Evolutionary conservation across 305 asterid species (phyloP).

Genomic region (Ilex paraguariensis): DNA sequence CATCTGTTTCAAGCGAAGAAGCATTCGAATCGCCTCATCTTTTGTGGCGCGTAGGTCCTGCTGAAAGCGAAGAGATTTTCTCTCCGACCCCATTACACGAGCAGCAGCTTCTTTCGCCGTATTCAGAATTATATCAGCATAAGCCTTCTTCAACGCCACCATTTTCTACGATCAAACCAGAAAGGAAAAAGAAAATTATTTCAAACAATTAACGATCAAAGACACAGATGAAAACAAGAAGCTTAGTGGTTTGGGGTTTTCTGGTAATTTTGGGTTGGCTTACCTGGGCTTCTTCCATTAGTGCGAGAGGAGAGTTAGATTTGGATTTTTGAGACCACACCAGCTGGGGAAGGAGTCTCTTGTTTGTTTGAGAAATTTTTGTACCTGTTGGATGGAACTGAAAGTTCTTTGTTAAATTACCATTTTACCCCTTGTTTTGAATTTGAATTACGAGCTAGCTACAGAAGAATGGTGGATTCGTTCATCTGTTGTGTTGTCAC

Average conservation of each 20-base stretch:
- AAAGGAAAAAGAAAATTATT: neutral
- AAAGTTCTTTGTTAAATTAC: neutral
- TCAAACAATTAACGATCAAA: neutral
- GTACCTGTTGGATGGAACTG: neutral
- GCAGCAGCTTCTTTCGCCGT: slow-evolving; percentile 72
- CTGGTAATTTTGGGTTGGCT: neutral
- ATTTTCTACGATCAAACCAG: slow-evolving; percentile 22
- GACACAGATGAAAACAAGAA: neutral
- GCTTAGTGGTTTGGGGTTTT: neutral
- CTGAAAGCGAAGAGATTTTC: slow-evolving; percentile 42
- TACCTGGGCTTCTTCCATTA: neutral
- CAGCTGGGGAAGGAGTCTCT: neutral
- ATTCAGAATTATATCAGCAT: slow-evolving; percentile 63
- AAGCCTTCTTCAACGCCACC: slow-evolving; percentile 58
- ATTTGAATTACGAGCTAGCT: neutral
- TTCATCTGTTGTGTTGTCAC: neutral
- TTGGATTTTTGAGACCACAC: neutral
- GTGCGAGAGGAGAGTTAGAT: neutral
- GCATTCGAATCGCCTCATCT: slow-evolving; percentile 49
- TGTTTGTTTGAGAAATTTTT: too few species aligned
- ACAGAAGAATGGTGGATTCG: neutral
- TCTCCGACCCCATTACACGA: slow-evolving; percentile 62
- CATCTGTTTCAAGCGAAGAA: slow-evolving; percentile 55
- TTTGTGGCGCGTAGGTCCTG: slow-evolving; percentile 39
- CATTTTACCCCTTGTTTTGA: neutral